Evolutionary conservation across 257 asterid species (phyloP), one percentile per base, ranked within the genome.

Genomic region (Mentha longifolia): DNA sequence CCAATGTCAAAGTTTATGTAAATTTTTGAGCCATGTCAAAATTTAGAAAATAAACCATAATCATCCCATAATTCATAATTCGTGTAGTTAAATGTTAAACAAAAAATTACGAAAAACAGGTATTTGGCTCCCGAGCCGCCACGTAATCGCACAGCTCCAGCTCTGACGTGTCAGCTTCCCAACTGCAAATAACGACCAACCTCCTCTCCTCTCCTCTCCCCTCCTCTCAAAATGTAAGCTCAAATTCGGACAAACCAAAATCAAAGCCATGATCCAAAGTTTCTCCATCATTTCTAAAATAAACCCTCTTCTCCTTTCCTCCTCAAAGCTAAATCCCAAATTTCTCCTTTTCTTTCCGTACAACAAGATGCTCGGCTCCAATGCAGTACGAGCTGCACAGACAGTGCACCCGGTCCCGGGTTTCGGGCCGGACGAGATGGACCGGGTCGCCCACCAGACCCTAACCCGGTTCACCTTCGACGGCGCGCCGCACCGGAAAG

Each of bases 371-470:
- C 85, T 61, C 4, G 57, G 71, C 71, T 76, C 86, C 6, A 79
- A 72, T 31, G 77, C 87, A 10, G 81, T 68, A 6, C 70, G 85
- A 80, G 77, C 80, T 17, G 71, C 83, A 41, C 77, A 81, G 49
- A 62, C 85, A 0, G 77, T 86, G 67, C 80, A 83, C 42, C 83
- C 73, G 28, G 93, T 94, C 9, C 99, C 98, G 17, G 92, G 72
- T 17, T n/a, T 81, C 61, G 81, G 78, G 47, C 8, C 88, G 65
- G 88, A 77, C 16, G 97, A 91, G 78, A 86, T 76, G 86, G 85
- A 75, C 46, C 85, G 72, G 80, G 58, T 85, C 11, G 68, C 86
- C 22, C 93, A 80, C 10, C 82, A 73, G 71, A 79, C 85, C 4
- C 56, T 91, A 7, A 58, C 72, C 6, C 80, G 93, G 61, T 88